Evolutionary conservation across 805 yeast species (phyloP).

Genomic region (Pichia eremophila): DNA sequence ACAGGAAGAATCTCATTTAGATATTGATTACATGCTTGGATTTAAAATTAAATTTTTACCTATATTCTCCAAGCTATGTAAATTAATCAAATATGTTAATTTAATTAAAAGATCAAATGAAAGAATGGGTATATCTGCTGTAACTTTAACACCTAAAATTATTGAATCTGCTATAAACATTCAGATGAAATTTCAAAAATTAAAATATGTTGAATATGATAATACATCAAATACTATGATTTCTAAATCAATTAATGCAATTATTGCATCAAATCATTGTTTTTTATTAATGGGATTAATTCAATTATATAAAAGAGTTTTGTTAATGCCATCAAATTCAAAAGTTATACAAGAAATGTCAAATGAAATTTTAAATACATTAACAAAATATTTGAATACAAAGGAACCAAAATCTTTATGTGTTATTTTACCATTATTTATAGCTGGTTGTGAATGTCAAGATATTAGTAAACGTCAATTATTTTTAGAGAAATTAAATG

Average conservation of each 20-base stretch:
- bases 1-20: constrained; percentile 25
- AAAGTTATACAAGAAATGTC: constrained; percentile 40
- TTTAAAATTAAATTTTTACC: constrained; percentile 57
- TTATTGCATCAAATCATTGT: constrained; percentile 40
- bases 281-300: constrained; percentile 46
- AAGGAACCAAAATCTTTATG: constrained; percentile 46
- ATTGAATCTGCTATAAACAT: constrained; percentile 33
- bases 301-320: constrained; percentile 48
- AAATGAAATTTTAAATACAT: constrained; percentile 28
- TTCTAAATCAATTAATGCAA: constrained; percentile 15
- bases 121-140: neutral
- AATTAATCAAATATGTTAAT: constrained; percentile 28
- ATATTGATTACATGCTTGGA: constrained; percentile 56
- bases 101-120: constrained; percentile 9
- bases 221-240: constrained; percentile 3
- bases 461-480: constrained; percentile 29
- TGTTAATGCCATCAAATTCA: constrained; percentile 37
- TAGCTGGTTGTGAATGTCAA: constrained; percentile 50
- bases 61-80: constrained; percentile 40
- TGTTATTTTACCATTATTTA: constrained; percentile 43
- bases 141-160: constrained; percentile 11
- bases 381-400: constrained; percentile 33
- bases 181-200: constrained; percentile 25
- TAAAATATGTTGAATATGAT: constrained; percentile 11
- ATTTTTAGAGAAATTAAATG: constrained; percentile 31